Evolutionary conservation across 495 filamentous ascomycete genomes (phyloP), one percentile per base, ranked within the genome.

Genomic region (Hyaloscypha bicolor): DNA sequence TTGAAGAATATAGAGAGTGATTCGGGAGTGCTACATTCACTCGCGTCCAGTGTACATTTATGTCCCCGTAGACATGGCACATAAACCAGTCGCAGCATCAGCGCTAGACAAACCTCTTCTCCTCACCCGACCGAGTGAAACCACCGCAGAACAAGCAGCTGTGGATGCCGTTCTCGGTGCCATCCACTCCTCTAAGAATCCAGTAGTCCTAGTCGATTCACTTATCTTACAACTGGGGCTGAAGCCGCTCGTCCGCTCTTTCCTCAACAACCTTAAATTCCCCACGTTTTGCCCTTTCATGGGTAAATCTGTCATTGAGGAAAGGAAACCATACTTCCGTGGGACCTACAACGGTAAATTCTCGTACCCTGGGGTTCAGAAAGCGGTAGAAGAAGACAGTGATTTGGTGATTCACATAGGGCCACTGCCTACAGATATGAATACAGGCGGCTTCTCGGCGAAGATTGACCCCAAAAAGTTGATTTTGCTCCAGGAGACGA

Each of bases 351-450:
- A 25, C 32, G 79, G 79, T 4, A 69, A 80, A 87, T 57, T 88
- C 87, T 64, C 84, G 87, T 31, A 83, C 87, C 6, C 80, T 85
- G 25, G 81, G 86, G 21, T 72, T 86, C 55, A 85, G 86, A 71
- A 85, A 83, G 66, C 76, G 88, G 37, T 79, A 11, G 42, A 48
- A 48, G 67, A 76, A 37, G 39, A 63, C 11, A 61, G 75, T 9
- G 79, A 81, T 60, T 65, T 70, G 12, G 63, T 79, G 12, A 63
- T 81, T n/a, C 76, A 73, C 69, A 65, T 79, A 19, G 79, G 78
- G 3, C 73, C 73, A 37, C 71, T 70, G 57, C 71, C 68, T 0
- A 66, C 69, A 3, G 70, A 74, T 42, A 71, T 72, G 39, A 77
- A 77, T 62, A 75, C 75, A 52, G 63, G 63, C 19, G 31, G 53